Evolutionary conservation across 305 asterid genomes (phyloP).

Genomic region (Euphrasia arctica): DNA sequence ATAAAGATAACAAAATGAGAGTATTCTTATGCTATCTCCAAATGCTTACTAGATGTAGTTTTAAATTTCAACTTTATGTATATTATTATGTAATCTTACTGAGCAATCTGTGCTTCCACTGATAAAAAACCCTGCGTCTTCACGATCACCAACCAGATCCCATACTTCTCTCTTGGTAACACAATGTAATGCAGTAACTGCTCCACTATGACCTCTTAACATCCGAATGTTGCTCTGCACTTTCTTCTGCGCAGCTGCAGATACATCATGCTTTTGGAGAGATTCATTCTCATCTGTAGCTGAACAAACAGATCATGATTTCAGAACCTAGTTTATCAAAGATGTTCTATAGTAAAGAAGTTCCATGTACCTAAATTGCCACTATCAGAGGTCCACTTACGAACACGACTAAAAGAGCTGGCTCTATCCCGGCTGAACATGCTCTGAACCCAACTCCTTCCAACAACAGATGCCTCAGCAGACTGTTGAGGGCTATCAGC

Average conservation of each 20-base stretch:
- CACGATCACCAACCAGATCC: constrained; percentile 94
- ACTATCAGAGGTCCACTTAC: constrained; percentile 63
- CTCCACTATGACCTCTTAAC: constrained; percentile 89
- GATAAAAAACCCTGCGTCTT: constrained; percentile 89
- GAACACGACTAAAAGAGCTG: constrained; percentile 64
- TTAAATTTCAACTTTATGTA: constrained; percentile 14
- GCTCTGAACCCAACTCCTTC: constrained; percentile 99
- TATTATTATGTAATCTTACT: constrained; percentile 41
- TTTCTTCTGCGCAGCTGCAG: constrained; percentile 74
- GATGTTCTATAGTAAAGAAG: constrained; percentile 19
- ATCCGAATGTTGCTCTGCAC: constrained; percentile 75
- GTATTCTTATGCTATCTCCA: constrained; percentile 2
- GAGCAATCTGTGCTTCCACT: constrained; percentile 97
- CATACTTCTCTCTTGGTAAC: constrained; percentile 93
- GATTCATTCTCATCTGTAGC: constrained; percentile 61
- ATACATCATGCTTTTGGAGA: constrained; percentile 56
- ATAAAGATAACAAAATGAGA: not conserved
- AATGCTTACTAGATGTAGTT: constrained; percentile 5
- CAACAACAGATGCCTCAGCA: constrained; percentile 80
- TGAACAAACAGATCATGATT: constrained; percentile 25
- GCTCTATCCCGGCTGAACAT: constrained; percentile 92
- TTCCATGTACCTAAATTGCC: constrained; percentile 38
- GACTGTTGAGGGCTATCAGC: constrained; percentile 58
- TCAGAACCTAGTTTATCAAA: constrained; percentile 21
- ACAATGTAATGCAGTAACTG: constrained; percentile 87